Conservation (phyloP, 2,329 filamentous ascomycete genomes). For the Pseudogymnoascus sp. region DNA sequence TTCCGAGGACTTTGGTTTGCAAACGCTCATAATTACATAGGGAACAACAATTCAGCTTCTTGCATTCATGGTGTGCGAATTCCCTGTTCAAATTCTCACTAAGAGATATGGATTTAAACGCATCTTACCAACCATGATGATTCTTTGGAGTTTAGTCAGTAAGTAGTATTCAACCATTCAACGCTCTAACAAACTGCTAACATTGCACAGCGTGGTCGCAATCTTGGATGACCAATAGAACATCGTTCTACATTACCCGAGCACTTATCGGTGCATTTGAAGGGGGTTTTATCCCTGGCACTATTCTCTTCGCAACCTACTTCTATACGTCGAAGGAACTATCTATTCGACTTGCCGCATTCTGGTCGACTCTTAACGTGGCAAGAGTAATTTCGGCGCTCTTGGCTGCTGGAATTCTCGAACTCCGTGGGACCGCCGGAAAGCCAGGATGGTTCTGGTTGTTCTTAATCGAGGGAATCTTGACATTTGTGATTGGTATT, state of each 20-base stretch:
- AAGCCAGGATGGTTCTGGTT: constrained; percentile 50
- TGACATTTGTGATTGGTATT: constrained; percentile 41
- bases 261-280: constrained; percentile 46
- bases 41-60: constrained; percentile 49
- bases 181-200: constrained; percentile 25
- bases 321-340: constrained; percentile 65
- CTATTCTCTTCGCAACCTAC: constrained; percentile 60
- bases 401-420: constrained; percentile 38
- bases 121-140: constrained; percentile 46
- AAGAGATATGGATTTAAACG: constrained; percentile 50
- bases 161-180: not conserved
- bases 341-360: constrained; percentile 56
- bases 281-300: constrained; percentile 50
- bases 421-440: constrained; percentile 41
- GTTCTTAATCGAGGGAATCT: constrained; percentile 35
- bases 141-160: constrained; percentile 42
- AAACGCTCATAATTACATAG: constrained; percentile 9
- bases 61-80: constrained; percentile 46
- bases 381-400: constrained; percentile 39
- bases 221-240: constrained; percentile 40
- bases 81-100: constrained; percentile 49
- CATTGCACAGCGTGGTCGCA: constrained; percentile 37
- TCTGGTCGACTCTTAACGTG: constrained; percentile 50
- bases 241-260: constrained; percentile 42
- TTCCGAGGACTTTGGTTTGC: constrained; percentile 28